Conservation (phyloP, 2,329 filamentous ascomycete genomes). For the Xylaria sp. region DNA sequence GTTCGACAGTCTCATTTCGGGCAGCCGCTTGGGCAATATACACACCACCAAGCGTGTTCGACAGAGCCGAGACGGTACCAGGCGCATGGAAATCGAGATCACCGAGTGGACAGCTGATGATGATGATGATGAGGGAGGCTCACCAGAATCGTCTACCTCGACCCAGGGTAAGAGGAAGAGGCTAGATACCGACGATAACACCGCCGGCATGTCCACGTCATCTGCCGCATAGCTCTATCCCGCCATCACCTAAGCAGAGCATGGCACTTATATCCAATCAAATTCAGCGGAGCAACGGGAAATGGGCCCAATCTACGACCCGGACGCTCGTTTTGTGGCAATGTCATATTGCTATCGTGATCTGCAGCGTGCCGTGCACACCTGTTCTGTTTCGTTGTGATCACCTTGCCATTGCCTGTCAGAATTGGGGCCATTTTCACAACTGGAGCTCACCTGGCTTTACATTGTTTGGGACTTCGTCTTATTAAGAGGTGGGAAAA, state of each 20-base stretch:
- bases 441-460: background rate
- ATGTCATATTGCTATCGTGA: background rate
- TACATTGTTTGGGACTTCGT: background rate
- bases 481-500: background rate
- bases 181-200: conserved; percentile 53
- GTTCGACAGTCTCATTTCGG: conserved; percentile 85
- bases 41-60: conserved; percentile 68
- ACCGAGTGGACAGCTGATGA: conserved; percentile 73
- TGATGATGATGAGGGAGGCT: conserved; percentile 49
- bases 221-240: conserved; percentile 18
- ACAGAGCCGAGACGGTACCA: conserved; percentile 69
- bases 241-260: conserved; percentile 8
- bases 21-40: conserved; percentile 76
- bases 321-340: background rate
- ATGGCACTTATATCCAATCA: background rate
- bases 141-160: conserved; percentile 51
- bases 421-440: background rate
- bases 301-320: background rate
- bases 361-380: conserved; percentile 10
- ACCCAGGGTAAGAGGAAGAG: conserved; percentile 65
- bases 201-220: conserved; percentile 17
- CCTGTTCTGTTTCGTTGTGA: conserved; percentile 16
- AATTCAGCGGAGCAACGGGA: conserved; percentile 7
- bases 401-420: background rate
- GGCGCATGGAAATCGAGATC: conserved; percentile 84